Percentiles rank a stretch among this genome's conserved stretches.
phyloP scores from a whole-genome alignment of 495 filamentous ascomycete species.

The Tetracladium setigerum region DNA sequence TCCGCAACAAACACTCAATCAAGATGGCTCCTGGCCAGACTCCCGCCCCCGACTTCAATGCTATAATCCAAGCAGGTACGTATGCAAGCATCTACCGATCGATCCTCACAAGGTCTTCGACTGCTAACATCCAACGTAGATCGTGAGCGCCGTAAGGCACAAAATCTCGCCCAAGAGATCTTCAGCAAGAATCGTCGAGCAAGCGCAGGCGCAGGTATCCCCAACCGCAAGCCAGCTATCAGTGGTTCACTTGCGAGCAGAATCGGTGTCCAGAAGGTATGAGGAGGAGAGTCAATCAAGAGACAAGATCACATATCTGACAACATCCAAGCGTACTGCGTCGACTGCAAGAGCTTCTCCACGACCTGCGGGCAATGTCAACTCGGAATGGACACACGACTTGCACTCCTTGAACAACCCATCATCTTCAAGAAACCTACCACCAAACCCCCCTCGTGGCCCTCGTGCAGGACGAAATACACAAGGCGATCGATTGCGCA shows the following conservation, averaged over 20 bases:
- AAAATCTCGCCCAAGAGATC: conserved; percentile 63
- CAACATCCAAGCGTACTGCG: conserved; percentile 31
- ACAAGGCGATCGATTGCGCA: conserved; percentile 26
- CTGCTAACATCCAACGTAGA: conserved; percentile 32
- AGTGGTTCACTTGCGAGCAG: conserved; percentile 60
- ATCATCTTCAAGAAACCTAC: conserved; percentile 15
- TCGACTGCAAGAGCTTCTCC: conserved; percentile 30
- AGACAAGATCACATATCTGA: conserved; percentile 9
- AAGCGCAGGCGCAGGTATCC: conserved; percentile 42
- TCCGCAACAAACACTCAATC: neutral
- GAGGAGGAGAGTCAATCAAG: neutral
- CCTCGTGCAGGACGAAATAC: conserved; percentile 23
- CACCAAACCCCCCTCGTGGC: conserved; percentile 23
- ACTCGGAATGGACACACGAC: conserved; percentile 53
- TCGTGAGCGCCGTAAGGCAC: conserved; percentile 61
- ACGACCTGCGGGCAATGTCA: conserved; percentile 34
- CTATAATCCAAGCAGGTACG: conserved; percentile 20
- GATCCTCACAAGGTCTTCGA: neutral
- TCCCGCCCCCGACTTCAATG: conserved; percentile 17
- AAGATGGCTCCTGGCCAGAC: conserved; percentile 18
- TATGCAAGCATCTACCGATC: neutral
- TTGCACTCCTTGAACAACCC: conserved; percentile 34
- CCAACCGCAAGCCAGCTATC: conserved; percentile 31
- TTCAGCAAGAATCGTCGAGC: conserved; percentile 56
- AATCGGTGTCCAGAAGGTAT: conserved; percentile 29